Conservation (phyloP, 305 asterid genomes). For the Solanum chacoense region DNA sequence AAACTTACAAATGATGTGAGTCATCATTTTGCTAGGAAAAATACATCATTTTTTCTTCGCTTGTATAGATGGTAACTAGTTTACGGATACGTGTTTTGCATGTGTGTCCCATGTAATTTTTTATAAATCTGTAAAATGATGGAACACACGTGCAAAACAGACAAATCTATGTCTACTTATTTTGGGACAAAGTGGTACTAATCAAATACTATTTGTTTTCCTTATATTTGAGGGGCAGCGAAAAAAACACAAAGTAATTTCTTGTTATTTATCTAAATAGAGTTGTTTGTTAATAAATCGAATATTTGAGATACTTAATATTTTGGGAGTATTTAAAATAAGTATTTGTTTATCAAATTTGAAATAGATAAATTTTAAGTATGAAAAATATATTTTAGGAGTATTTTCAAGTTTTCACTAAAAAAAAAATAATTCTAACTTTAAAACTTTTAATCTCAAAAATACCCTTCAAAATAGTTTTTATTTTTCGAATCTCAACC, state of each 20-base stretch:
- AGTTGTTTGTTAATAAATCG: neutral
- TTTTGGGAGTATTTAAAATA: neutral
- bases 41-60: neutral
- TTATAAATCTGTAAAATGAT: neutral
- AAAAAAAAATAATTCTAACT: neutral
- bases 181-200: neutral
- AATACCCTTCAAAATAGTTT: neutral
- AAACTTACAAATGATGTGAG: neutral
- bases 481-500: neutral
- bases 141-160: neutral
- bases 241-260: neutral
- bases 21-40: too few relatives aligned
- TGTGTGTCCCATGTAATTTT: neutral
- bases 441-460: neutral
- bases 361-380: neutral
- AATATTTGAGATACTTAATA: neutral
- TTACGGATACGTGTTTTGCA: neutral
- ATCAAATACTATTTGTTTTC: neutral
- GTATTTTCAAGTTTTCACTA: neutral
- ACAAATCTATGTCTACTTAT: neutral
- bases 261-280: neutral
- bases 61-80: neutral
- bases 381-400: neutral
- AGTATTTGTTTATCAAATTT: neutral
- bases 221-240: neutral